A percentile compares a stretch with the other conserved stretches of the same genome.
Evolutionary conservation across 2,329 filamentous ascomycete genomes (phyloP).

Genomic region (Aspergillus sojae): DNA sequence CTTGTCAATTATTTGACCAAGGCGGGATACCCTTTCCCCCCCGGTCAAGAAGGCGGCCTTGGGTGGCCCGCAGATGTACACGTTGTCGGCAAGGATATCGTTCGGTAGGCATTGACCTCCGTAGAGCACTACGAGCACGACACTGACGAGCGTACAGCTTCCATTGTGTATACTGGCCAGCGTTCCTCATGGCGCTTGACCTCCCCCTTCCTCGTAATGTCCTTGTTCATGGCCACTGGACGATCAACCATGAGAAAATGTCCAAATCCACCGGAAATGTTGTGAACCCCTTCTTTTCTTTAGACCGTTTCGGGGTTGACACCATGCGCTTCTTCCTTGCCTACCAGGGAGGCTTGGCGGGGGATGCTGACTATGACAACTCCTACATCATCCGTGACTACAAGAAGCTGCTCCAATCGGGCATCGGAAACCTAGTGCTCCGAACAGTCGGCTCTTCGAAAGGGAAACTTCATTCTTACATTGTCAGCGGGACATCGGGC

Average conservation of each 20-base stretch:
- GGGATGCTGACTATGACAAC: slow-evolving; percentile 88
- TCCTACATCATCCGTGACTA: slow-evolving; percentile 73
- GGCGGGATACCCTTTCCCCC: slow-evolving; percentile 76
- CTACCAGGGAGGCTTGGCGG: slow-evolving; percentile 72
- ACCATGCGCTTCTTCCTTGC: slow-evolving; percentile 87
- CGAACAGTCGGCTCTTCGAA: slow-evolving; percentile 69
- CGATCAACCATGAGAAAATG: slow-evolving; percentile 89
- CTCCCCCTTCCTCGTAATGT: slow-evolving; percentile 78
- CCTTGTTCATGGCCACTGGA: slow-evolving; percentile 93
- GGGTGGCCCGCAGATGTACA: slow-evolving; percentile 93
- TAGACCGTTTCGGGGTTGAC: slow-evolving; percentile 86
- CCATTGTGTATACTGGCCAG: slow-evolving; percentile 98
- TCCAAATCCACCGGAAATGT: slow-evolving; percentile 94
- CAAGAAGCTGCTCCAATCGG: slow-evolving; percentile 74
- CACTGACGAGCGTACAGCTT: slow-evolving; percentile 56
- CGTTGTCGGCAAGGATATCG: slow-evolving; percentile 93
- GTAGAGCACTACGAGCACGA: slow-evolving; percentile 5
- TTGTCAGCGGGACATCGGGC: slow-evolving; percentile 46
- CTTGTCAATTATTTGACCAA: slow-evolving; percentile 91
- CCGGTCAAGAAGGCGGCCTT: slow-evolving; percentile 61
- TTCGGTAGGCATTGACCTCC: slow-evolving; percentile 54
- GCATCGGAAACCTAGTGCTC: slow-evolving; percentile 77
- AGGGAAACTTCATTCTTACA: slow-evolving; percentile 68
- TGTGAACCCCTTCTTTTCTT: slow-evolving; percentile 88
- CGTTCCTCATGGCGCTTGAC: slow-evolving; percentile 85